Evolutionary conservation across 129 eudicot genomes (phyloP).

Genomic region (Deinandra increscens): DNA sequence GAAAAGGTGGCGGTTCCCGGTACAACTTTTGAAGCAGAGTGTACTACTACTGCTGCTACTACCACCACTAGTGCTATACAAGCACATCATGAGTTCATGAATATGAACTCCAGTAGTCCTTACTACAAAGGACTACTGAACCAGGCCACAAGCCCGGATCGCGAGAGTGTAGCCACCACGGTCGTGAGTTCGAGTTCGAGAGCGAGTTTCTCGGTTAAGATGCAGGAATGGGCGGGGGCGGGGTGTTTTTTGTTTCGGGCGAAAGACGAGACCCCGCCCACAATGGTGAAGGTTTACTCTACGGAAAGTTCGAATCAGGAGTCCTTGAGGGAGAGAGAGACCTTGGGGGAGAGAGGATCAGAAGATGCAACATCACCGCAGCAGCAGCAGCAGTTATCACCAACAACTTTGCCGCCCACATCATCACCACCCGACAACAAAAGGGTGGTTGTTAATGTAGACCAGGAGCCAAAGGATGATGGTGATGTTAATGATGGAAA

Average conservation of each 20-base stretch:
- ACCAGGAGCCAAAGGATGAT: neutral
- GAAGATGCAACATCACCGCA: slow-evolving; percentile 36
- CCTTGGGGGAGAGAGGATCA: slow-evolving; percentile 86
- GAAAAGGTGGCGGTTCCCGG: slow-evolving; percentile 22
- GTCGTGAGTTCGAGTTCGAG: slow-evolving; percentile 36
- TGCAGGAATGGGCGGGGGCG: slow-evolving; percentile 50
- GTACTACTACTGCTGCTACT: neutral
- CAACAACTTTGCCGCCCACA: neutral
- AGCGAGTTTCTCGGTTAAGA: slow-evolving; percentile 42
- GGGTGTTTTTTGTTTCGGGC: slow-evolving; percentile 41
- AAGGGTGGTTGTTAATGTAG: slow-evolving; percentile 20
- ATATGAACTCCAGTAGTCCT: slow-evolving; percentile 19
- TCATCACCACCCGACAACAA: slow-evolving; percentile 15
- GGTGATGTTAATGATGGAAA: too few species aligned
- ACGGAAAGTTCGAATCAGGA: slow-evolving; percentile 39
- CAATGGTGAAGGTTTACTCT: slow-evolving; percentile 22
- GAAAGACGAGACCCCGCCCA: slow-evolving; percentile 33
- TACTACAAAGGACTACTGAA: slow-evolving; percentile 41
- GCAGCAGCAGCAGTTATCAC: slow-evolving; percentile 12
- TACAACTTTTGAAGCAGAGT: slow-evolving; percentile 35
- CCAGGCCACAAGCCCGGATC: slow-evolving; percentile 38
- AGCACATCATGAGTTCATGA: slow-evolving; percentile 19
- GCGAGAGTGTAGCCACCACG: slow-evolving; percentile 50
- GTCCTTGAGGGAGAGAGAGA: slow-evolving; percentile 97
- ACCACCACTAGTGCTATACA: too few species aligned